Evolutionary conservation across 306 rosid species (phyloP).

Genomic region (Geum urbanum): DNA sequence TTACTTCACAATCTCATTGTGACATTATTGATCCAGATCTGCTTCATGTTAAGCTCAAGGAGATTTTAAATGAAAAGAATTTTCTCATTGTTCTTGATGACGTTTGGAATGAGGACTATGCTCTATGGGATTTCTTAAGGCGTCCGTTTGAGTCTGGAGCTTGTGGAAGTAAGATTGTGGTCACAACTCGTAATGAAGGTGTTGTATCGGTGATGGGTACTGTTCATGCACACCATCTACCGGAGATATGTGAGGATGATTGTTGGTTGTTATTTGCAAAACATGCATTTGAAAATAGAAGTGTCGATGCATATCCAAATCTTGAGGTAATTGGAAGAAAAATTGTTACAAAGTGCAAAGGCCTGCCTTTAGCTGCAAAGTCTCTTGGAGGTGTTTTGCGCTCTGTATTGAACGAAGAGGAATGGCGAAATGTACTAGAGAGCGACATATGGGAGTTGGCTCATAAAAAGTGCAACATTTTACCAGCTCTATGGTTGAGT

Average conservation of each 20-base stretch:
- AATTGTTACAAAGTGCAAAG: constrained; percentile 1
- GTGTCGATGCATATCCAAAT: neutral
- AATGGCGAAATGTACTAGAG: neutral
- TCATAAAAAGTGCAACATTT: neutral
- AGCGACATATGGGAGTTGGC: neutral
- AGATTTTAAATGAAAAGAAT: no score
- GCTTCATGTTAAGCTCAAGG: no score
- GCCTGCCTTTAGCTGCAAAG: constrained; percentile 1
- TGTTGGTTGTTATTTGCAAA: neutral
- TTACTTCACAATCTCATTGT: neutral
- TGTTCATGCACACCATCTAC: no score
- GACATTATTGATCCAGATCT: neutral
- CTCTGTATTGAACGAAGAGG: neutral
- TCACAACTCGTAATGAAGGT: no score
- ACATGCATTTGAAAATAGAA: constrained; percentile 9
- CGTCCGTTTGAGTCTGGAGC: no score
- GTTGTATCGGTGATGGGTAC: no score
- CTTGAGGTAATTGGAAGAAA: constrained; percentile 13
- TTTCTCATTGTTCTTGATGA: no score
- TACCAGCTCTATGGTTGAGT: constrained; percentile 8
- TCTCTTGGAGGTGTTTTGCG: neutral
- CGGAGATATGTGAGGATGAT: no score
- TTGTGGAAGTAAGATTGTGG: no score
- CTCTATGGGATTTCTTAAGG: no score
- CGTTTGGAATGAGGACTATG: no score